These are phyloP conservation scores for Sporothrix humicola DNA, from an alignment of 2,329 filamentous ascomycete genomes.

Conservation along the genomic window DNA sequence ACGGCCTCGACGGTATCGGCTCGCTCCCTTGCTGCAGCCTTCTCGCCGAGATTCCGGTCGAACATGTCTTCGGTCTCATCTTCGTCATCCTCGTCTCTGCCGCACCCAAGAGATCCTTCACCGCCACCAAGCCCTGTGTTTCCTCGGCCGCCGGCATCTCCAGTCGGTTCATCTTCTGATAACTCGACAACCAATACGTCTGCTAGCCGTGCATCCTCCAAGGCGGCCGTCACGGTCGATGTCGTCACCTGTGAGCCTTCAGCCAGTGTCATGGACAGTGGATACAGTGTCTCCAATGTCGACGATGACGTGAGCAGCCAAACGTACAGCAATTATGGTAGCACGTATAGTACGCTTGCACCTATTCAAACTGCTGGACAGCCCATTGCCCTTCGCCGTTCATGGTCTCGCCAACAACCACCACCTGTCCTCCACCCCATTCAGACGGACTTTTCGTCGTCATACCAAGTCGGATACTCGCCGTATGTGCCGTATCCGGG, in stretches of 20 bases:
- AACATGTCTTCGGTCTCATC: not conserved
- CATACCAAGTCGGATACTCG: not conserved
- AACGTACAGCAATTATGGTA: not conserved
- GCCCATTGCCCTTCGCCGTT: slow-evolving; percentile 22
- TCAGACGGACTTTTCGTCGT: slow-evolving; percentile 4
- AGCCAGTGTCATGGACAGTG: not conserved
- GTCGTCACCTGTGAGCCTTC: not conserved
- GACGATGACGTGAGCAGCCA: not conserved
- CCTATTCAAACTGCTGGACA: not conserved
- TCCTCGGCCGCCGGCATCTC: not conserved
- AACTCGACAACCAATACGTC: not conserved
- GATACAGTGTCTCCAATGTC: not conserved
- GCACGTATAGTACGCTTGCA: not conserved
- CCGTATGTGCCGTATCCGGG: slow-evolving; percentile 14
- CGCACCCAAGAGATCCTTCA: slow-evolving; percentile 6
- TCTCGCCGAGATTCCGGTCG: not conserved
- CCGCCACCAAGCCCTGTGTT: slow-evolving; percentile 9
- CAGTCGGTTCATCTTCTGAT: not conserved
- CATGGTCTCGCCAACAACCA: slow-evolving; percentile 3
- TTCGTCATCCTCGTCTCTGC: not conserved
- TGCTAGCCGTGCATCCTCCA: not conserved
- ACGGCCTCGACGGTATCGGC: not conserved
- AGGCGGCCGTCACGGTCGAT: not conserved
- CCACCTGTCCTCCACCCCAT: slow-evolving; percentile 14
- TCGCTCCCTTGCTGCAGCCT: not conserved